Base-by-base conservation (phyloP, 2,329 filamentous ascomycete species). In the Cladosporium velox region DNA sequence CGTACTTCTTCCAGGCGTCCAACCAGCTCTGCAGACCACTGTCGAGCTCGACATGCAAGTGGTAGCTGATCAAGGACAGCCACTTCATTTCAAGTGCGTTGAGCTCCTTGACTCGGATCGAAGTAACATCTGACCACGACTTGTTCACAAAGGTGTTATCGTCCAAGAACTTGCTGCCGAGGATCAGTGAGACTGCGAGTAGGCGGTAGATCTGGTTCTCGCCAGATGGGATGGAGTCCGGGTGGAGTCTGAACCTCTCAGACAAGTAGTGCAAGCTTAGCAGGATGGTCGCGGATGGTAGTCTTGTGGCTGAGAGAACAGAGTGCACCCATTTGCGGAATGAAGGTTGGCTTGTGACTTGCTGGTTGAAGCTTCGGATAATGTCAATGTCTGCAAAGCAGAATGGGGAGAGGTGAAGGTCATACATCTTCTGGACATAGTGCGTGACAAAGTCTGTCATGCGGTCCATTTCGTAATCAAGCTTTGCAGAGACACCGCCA, bases 101-200 rank as follows among this genome's bases (percentile, higher is more conserved):
- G 71, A 97, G 85, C 75, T 97, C 92, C 2, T 86, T 80, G 24
- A 97, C 92, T 35, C 89, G 84, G 71, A 97, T 96, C 68, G 91
- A 92, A 79, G 92, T 97, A 62, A 97, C 93, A 76, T 97, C 93
- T 5, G 93, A 92, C 93, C 93, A 97, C 1, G 93, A 97, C 65
- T 92, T 90, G 81, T 97, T 97, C 84, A 97, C 93, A 80, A 97
- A 97, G 6, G 93, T 97, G 80, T 97, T 97, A 83, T 97, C 93
- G 75, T 97, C 93, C 71, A 97, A 83, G 75, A 97, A 97, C 82
- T 97, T 97, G 87, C 92, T 96, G 67, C 92, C 93, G 63, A 97
- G 84, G 61, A 97, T 86, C 66, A 97, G 82, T 8, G 91, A 88
- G 44, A 94, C 90, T 7, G 93, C 96, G 70, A 97, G 85, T 82